phyloP scores from a whole-genome alignment of 2,329 filamentous ascomycete species.

The Graphium sp. region DNA sequence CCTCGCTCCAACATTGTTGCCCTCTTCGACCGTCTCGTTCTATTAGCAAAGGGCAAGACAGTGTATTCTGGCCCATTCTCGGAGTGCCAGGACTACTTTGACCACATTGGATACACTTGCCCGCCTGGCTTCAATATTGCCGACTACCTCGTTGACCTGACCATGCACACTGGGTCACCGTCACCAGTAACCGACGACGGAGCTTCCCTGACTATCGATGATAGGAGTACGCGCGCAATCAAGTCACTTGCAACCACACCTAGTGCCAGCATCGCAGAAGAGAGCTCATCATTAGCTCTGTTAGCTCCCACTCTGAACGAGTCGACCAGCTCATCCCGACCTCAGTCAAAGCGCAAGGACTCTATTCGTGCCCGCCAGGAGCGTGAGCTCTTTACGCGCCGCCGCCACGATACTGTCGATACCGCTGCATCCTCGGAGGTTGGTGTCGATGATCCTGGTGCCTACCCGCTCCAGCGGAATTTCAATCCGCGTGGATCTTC shows the following conservation, averaged over 20 bases:
- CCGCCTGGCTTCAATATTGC: constrained; percentile 97
- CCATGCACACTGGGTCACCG: constrained; percentile 74
- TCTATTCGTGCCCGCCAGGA: constrained; percentile 81
- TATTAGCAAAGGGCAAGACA: constrained; percentile 74
- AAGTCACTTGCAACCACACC: constrained; percentile 83
- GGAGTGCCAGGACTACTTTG: constrained; percentile 83
- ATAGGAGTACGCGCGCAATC: constrained; percentile 73
- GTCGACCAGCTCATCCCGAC: constrained; percentile 45
- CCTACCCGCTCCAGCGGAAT: constrained; percentile 27
- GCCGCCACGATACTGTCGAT: constrained; percentile 42
- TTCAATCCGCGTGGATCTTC: no score
- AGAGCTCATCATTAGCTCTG: constrained; percentile 58
- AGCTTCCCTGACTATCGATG: constrained; percentile 44
- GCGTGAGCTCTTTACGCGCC: constrained; percentile 74
- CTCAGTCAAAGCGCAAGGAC: constrained; percentile 53
- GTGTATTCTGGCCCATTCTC: constrained; percentile 89
- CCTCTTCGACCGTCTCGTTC: constrained; percentile 83
- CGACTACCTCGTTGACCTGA: constrained; percentile 91
- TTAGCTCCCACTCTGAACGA: constrained; percentile 43
- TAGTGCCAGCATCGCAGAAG: no score
- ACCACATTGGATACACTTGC: constrained; percentile 79
- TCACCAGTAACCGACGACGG: constrained; percentile 40
- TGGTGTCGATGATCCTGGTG: constrained; percentile 29
- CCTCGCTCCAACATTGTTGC: constrained; percentile 96
- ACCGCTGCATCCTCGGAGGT: constrained; percentile 47